Conservation (phyloP, 306 rosid species). For the Vigna nakashimae region DNA sequence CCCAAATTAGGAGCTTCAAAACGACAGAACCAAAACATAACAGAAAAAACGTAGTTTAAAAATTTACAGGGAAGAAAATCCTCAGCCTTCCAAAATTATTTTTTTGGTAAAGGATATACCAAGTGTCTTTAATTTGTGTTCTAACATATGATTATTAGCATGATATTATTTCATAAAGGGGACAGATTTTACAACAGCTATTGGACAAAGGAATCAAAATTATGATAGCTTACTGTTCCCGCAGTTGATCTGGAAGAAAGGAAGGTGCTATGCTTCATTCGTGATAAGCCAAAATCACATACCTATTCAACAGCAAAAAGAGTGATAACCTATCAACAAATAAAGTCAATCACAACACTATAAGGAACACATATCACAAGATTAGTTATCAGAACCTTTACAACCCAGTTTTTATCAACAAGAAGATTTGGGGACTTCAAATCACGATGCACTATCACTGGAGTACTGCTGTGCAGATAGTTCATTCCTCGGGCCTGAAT, state of each 20-base stretch:
- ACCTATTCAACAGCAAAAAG: constrained; percentile 60
- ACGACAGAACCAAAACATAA: constrained; percentile 5
- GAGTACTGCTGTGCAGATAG: constrained; percentile 90
- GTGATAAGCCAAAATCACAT: constrained; percentile 93
- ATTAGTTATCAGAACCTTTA: constrained; percentile 69
- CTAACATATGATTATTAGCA: background rate
- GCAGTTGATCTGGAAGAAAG: constrained; percentile 99
- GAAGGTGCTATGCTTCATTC: constrained; percentile 93
- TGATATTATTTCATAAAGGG: constrained; percentile 11
- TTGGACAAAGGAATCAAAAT: constrained; percentile 32
- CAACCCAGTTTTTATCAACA: constrained; percentile 96
- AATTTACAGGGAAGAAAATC: background rate
- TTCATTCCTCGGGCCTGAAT: constrained; percentile 99
- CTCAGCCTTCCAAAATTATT: background rate
- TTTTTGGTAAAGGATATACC: background rate
- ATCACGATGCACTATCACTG: constrained; percentile 95
- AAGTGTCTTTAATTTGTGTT: constrained; percentile 2
- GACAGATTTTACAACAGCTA: background rate
- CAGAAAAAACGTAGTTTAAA: constrained; percentile 15
- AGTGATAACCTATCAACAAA: constrained; percentile 38
- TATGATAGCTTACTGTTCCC: constrained; percentile 80
- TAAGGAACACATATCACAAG: constrained; percentile 29
- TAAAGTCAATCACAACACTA: constrained; percentile 1
- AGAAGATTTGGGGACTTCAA: constrained; percentile 99
- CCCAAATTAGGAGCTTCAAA: too few species aligned